phyloP scores from a whole-genome alignment of 1,284 basidiomycete species.

The Xerocomus cyaneibrunnescens region DNA sequence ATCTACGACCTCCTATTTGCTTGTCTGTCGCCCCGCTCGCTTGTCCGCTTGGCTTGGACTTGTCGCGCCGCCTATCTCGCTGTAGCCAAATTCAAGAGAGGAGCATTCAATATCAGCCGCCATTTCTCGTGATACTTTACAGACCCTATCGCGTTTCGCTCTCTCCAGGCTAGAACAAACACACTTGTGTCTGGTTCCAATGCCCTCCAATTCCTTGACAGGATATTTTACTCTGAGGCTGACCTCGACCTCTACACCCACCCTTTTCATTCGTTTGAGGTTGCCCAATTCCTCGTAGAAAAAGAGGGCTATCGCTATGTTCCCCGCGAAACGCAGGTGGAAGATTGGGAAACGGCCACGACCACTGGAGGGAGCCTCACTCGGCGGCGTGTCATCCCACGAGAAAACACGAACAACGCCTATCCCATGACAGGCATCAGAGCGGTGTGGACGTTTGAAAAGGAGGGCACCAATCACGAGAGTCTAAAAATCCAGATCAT shows the following conservation, averaged over 20 bases:
- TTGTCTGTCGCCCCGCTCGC: constrained; percentile 17
- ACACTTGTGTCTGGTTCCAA: constrained; percentile 51
- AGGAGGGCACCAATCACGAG: too few relatives aligned
- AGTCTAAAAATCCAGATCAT: too few relatives aligned
- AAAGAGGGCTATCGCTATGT: too few relatives aligned
- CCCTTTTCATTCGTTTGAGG: constrained; percentile 23
- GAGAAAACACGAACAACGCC: too few relatives aligned
- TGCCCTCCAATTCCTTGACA: constrained; percentile 50
- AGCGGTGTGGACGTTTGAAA: too few relatives aligned
- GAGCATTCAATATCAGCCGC: constrained; percentile 29
- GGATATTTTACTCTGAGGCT: constrained; percentile 42
- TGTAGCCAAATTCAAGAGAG: constrained; percentile 5
- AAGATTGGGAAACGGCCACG: too few relatives aligned
- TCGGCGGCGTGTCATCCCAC: too few relatives aligned
- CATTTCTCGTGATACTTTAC: constrained; percentile 28
- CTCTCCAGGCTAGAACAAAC: constrained; percentile 43
- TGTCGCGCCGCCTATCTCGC: constrained; percentile 14
- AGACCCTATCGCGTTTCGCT: constrained; percentile 41
- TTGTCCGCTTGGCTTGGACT: constrained; percentile 12
- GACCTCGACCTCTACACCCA: constrained; percentile 51
- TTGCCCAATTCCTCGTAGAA: constrained; percentile 32
- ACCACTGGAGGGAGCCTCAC: too few relatives aligned
- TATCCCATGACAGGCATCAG: too few relatives aligned
- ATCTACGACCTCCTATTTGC: constrained; percentile 25
- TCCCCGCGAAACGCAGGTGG: too few relatives aligned